Base-by-base conservation (phyloP, 345 rosid genomes). In the Salix koriyanagi region DNA sequence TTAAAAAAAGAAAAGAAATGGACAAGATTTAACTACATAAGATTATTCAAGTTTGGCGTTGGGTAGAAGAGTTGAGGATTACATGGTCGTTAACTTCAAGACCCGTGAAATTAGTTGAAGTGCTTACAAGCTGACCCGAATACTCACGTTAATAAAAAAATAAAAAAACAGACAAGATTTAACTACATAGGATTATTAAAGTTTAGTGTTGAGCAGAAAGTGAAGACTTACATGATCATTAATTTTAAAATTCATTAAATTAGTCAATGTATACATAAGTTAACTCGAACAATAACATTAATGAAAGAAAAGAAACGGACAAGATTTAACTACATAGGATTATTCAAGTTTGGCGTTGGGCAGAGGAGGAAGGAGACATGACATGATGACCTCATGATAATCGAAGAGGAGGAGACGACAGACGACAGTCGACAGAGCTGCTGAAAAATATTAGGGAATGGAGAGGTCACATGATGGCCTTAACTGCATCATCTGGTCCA, bases 321-420 rank as follows among this genome's bases (percentile, higher is more conserved):
- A 66, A 8, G 23, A 15, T 16, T 3, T 7, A 66, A 26, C 26
- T 12, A n/a, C 2, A 44, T 23, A 44, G 14, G 25, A 65, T 26
- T 39, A 15, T 41, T 44, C n/a, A 41, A 61, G 65, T 28, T 42
- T 37, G 58, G 23, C 68, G 12, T 61, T 64, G 52, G 58, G 65
- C 56, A 18, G 30, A 23, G 19, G 58, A 52, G 54, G 78, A 67
- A 52, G 12, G 80, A 50, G 72, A 72, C 25, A 78, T 39, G 73
- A 42, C 72, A 78, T 72, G 73, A 78, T 67, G 73, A 78, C 44
- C 61, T 56, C 50, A 78, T 78, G 71, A 66, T 78, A 66, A 71
- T 48, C 15, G 1, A 58, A 44, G 6, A n/a, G 13, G 32, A 62
- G 28, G 14, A 36, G 19, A 58, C 7, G 48, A 44, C 42, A 70